A percentile compares a stretch with the other conserved stretches of the same genome.
Conservation (phyloP, 2,329 filamentous ascomycete species). For the Trichoderma cornu-damae region DNA sequence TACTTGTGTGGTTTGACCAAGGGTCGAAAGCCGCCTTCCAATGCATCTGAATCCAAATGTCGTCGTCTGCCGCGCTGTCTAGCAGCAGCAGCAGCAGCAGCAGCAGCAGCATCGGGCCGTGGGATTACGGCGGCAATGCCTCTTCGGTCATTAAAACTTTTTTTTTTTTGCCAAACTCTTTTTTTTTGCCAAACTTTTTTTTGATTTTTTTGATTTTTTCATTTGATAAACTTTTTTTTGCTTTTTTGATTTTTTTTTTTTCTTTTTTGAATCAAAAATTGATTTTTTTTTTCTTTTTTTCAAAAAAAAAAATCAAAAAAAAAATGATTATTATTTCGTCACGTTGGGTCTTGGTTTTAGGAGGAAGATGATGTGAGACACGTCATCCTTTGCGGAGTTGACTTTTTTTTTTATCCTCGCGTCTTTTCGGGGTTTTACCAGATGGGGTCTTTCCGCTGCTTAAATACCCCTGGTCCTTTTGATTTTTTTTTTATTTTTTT, state of each 20-base stretch:
- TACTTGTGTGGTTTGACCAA: no score
- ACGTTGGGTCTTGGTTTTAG: not conserved
- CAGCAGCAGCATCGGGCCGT: not conserved
- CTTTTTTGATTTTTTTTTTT: no score
- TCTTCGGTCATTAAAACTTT: no score
- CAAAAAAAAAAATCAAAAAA: no score
- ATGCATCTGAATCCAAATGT: not conserved
- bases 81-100: no score
- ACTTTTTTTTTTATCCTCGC: not conserved
- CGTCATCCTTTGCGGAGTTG: not conserved
- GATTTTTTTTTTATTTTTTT: not conserved
- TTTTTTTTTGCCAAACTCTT: not conserved
- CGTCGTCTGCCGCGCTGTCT: not conserved
- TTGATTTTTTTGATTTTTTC: no score
- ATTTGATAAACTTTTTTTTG: no score
- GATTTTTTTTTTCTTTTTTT: no score
- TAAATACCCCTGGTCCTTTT: not conserved
- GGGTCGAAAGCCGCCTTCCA: not conserved
- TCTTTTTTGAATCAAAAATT: no score
- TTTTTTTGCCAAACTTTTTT: no score
- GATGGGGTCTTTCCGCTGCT: not conserved
- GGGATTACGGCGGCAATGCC: no score
- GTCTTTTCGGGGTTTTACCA: not conserved
- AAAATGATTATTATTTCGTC: not conserved
- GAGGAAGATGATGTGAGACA: not conserved